Evolutionary conservation across 495 filamentous ascomycete species (phyloP).

Genomic region (Trichocladium antarcticum): DNA sequence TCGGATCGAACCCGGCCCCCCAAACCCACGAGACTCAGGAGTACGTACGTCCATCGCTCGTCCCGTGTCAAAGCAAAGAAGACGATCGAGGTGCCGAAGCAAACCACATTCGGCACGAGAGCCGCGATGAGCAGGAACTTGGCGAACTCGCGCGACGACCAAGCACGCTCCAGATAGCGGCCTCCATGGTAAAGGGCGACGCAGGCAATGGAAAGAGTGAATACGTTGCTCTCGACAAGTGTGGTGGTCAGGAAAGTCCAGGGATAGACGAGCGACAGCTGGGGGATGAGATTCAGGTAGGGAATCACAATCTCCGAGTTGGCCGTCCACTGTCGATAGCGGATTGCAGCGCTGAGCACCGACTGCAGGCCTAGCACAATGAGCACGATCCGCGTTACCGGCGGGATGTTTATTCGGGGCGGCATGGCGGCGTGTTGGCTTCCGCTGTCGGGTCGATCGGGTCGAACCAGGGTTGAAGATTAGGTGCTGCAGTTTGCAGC

Average conservation of each 20-base stretch:
- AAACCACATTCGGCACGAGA: slow-evolving; percentile 67
- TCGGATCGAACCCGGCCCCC: background rate
- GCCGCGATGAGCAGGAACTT: slow-evolving; percentile 75
- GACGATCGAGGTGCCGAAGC: slow-evolving; percentile 59
- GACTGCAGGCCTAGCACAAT: slow-evolving; percentile 64
- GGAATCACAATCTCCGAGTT: slow-evolving; percentile 56
- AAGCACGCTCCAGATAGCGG: slow-evolving; percentile 89
- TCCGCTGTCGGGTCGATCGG: background rate
- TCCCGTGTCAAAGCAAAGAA: slow-evolving; percentile 61
- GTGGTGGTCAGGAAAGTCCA: slow-evolving; percentile 86
- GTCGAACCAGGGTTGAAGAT: background rate
- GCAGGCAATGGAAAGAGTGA: slow-evolving; percentile 70
- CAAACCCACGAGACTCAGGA: background rate
- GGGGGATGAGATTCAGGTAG: slow-evolving; percentile 78
- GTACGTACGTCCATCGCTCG: slow-evolving; percentile 55
- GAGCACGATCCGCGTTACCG: slow-evolving; percentile 74
- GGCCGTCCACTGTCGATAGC: slow-evolving; percentile 52
- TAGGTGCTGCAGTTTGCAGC: background rate
- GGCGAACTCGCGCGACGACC: slow-evolving; percentile 84
- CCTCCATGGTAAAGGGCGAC: slow-evolving; percentile 86
- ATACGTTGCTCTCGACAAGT: slow-evolving; percentile 85
- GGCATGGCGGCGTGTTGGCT: slow-evolving; percentile 48
- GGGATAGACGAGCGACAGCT: slow-evolving; percentile 71
- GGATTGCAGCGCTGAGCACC: slow-evolving; percentile 65
- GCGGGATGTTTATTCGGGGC: slow-evolving; percentile 81